A percentile compares a stretch with the other conserved stretches of the same genome.
phyloP scores from a whole-genome alignment of 345 rosid species.

The Dipteronia sinensis region DNA sequence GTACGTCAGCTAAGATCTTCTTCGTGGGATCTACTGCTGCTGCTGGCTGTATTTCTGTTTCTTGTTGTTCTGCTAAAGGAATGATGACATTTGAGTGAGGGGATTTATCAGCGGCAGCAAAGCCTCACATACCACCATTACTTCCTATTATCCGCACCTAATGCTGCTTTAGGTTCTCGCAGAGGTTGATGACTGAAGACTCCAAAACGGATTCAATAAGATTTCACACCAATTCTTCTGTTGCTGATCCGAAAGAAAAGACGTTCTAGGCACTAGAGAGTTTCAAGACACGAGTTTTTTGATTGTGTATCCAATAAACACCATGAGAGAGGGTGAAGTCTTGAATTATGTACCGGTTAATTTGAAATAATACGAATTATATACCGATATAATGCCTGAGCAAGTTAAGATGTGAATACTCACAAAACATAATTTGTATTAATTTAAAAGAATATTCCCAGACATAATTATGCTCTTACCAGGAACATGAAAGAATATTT shows the following conservation, averaged over 20 bases:
- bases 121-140: neutral
- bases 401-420: too few species aligned
- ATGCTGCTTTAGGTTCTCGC: neutral
- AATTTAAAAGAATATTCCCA: neutral
- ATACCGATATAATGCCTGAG: too few species aligned
- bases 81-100: neutral
- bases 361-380: neutral
- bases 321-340: neutral
- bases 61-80: neutral
- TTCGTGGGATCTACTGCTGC: neutral
- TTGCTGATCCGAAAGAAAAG: neutral
- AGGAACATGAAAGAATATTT: neutral
- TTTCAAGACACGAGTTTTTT: neutral
- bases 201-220: neutral
- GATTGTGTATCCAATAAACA: neutral
- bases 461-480: neutral
- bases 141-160: neutral
- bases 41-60: neutral
- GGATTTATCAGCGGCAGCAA: slow-evolving; percentile 1
- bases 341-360: neutral
- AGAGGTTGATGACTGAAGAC: neutral
- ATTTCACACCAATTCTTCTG: neutral
- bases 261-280: neutral
- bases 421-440: neutral
- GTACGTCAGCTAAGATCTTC: neutral